A percentile compares a stretch with the other conserved stretches of the same genome.
Evolutionary conservation across 305 asterid species (phyloP).

Genomic region (Monarda citriodora): DNA sequence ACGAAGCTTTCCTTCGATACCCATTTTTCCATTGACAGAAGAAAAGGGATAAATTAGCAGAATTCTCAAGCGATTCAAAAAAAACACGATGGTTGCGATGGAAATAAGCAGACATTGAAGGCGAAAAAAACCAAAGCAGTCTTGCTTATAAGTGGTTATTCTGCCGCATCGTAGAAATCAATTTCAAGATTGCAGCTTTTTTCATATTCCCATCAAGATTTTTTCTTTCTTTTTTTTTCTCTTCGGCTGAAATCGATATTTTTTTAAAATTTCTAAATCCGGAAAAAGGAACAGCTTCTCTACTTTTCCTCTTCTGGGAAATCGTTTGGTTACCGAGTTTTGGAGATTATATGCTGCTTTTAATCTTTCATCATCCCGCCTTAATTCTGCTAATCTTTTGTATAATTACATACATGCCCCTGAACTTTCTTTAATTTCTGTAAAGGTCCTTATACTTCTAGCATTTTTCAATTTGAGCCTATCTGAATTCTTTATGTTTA

Average conservation of each 20-base stretch:
- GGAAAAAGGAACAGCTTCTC: slow-evolving; percentile 29
- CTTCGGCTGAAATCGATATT: slow-evolving; percentile 4
- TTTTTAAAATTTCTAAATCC: slow-evolving; percentile 18
- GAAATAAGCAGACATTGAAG: slow-evolving; percentile 16
- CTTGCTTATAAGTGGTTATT: slow-evolving; percentile 6
- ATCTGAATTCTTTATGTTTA: not conserved
- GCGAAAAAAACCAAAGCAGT: slow-evolving; percentile 3
- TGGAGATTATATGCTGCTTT: slow-evolving; percentile 11
- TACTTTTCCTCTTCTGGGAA: slow-evolving; percentile 39
- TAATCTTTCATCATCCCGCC: slow-evolving; percentile 69
- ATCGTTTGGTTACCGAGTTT: slow-evolving; percentile 1
- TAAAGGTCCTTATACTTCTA: slow-evolving; percentile 2
- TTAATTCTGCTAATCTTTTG: slow-evolving; percentile 40
- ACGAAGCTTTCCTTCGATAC: slow-evolving; percentile 1
- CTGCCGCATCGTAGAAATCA: slow-evolving; percentile 27
- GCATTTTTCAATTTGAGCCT: not conserved
- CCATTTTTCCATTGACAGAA: slow-evolving; percentile 11
- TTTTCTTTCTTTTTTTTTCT: too few relatives aligned
- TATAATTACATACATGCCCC: slow-evolving; percentile 12
- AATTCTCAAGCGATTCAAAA: not conserved
- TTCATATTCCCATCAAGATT: slow-evolving; percentile 16
- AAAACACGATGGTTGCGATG: not conserved
- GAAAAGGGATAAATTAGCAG: not conserved
- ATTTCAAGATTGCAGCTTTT: slow-evolving; percentile 24
- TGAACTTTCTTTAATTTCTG: not conserved